A percentile compares a stretch with the other conserved stretches of the same genome.
These are phyloP conservation scores for Chaetothyriales sp. DNA, from an alignment of 2,329 filamentous ascomycete genomes.

Conservation along the genomic window DNA sequence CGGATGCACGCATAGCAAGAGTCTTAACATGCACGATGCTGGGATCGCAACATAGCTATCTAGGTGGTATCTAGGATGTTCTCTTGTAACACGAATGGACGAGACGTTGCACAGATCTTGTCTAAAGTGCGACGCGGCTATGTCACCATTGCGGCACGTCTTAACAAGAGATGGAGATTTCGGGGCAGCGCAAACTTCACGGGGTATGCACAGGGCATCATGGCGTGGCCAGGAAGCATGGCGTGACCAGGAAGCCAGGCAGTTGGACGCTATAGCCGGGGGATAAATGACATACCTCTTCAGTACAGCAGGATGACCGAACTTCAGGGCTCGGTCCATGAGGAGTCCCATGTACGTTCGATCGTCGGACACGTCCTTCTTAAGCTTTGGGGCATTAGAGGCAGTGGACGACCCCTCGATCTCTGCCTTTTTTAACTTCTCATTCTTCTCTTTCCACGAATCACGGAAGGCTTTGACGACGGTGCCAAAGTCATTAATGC, in stretches of 20 bases:
- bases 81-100: not conserved
- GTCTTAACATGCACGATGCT: not conserved
- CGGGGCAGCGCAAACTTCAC: not conserved
- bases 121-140: not conserved
- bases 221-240: not conserved
- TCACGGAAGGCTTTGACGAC: constrained; percentile 47
- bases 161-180: not conserved
- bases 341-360: constrained; percentile 44
- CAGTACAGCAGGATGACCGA: constrained; percentile 33
- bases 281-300: constrained; percentile 33
- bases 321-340: constrained; percentile 29
- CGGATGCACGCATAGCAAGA: not conserved
- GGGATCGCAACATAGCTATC: not conserved
- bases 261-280: not conserved
- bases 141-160: not conserved
- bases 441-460: constrained; percentile 45
- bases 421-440: constrained; percentile 44
- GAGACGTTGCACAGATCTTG: not conserved
- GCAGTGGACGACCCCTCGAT: constrained; percentile 34
- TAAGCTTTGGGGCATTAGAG: constrained; percentile 39
- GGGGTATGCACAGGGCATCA: not conserved
- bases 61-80: not conserved
- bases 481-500: constrained; percentile 45
- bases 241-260: not conserved
- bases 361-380: constrained; percentile 44